phyloP scores from a whole-genome alignment of 192 early-diverging fungal species.

The Rhizophagus prolifer region DNA sequence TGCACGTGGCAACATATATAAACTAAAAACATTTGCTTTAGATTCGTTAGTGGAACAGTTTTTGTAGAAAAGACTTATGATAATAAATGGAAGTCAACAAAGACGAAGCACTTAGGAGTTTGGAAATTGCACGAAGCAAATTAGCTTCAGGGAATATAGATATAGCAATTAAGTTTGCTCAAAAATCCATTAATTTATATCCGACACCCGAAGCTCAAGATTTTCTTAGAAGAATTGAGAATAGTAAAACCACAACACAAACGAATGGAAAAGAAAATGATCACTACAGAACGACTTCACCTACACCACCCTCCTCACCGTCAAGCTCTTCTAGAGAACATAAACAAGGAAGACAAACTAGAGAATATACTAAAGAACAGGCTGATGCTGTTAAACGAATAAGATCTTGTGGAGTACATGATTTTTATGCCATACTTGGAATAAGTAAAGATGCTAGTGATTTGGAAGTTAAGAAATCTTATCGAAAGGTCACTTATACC shows the following conservation, averaged over 20 bases:
- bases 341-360: conserved; percentile 33
- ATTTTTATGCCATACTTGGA: conserved; percentile 84
- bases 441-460: conserved; percentile 76
- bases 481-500: conserved; percentile 69
- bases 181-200: conserved; percentile 77
- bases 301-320: conserved; percentile 28
- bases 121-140: conserved; percentile 75
- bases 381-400: conserved; percentile 76
- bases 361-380: conserved; percentile 78
- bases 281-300: conserved; percentile 17
- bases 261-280: conserved; percentile 1
- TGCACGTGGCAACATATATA: no score
- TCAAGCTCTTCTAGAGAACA: conserved; percentile 29
- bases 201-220: conserved; percentile 65
- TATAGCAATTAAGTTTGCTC: conserved; percentile 78
- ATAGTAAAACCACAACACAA: conserved; percentile 15
- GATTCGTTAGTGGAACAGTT: no score
- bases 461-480: conserved; percentile 88
- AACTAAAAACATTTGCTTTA: no score
- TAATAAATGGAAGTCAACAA: conserved; percentile 75
- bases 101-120: conserved; percentile 80
- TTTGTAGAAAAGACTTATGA: no score
- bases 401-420: conserved; percentile 59
- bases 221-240: conserved; percentile 52
- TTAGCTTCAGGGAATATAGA: conserved; percentile 62